Evolutionary conservation across 176 grass and related monocot genomes (phyloP), one percentile per base, ranked within the genome.

Genomic region (Avena atlantica): DNA sequence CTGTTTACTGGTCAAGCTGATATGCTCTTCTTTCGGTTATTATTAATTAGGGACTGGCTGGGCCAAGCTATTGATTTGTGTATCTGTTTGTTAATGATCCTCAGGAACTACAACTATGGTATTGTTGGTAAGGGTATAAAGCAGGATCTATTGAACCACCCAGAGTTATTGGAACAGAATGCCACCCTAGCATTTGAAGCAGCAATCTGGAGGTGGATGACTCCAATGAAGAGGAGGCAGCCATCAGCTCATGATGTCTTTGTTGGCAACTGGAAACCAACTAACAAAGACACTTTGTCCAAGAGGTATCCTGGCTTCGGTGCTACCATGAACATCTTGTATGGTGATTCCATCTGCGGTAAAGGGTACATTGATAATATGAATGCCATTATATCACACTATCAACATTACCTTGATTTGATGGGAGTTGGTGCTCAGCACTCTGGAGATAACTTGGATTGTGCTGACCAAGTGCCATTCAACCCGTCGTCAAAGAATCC

Each of bases 131-230:
- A 91, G n/a, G 90, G 87, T 50, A 83, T 98, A 44, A 92, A 95
- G 45, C 75, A 93, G 72, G 88, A 95, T 92, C 88, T 98, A 53
- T 88, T 98, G 86, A 75, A 94, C 75, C 96, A 95, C 86, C 96
- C 96, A 21, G 96, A 98, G 57, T 91, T 95, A 92, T 52, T 98
- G 25, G 96, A 95, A 78, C 89, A 95, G 74, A 98, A 98, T 86
- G 91, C 93, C 10, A 98, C 96, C 19, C 50, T 98, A 14, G 96
- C 96, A 58, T 98, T 98, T 91, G 83, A 93, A 86, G 93, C 96
- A 42, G 93, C 96, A 44, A 85, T 98, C 7, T 98, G 96, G 96
- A 93, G 91, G 88, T 98, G 96, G 96, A 94, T 98, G 93, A 98
- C 89, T 85, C 96, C 93, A 25, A 86, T 98, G 85, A 98, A 95